Conservation (phyloP, 331 rosid species). For the Dryas integrifolia region DNA sequence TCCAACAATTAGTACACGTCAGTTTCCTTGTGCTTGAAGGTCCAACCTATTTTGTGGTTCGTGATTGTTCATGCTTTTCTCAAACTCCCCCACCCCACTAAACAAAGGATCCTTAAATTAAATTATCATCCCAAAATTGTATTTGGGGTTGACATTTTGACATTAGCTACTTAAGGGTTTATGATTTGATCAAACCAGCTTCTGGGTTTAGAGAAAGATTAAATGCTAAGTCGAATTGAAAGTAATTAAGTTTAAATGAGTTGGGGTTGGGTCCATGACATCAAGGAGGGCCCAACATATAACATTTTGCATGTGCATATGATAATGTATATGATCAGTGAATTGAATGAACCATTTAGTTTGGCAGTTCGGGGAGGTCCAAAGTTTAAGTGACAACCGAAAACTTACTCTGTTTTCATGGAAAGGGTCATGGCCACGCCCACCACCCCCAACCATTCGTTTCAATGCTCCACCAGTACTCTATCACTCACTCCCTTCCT, state of each 20-base stretch:
- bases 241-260: not conserved
- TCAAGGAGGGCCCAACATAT: not conserved
- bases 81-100: not conserved
- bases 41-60: not conserved
- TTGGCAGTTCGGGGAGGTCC: slow-evolving; percentile 14
- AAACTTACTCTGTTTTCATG: too few relatives aligned
- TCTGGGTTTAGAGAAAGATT: not conserved
- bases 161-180: not conserved
- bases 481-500: not conserved
- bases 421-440: too few relatives aligned
- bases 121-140: not conserved
- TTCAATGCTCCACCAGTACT: not conserved
- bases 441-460: slow-evolving; percentile 6
- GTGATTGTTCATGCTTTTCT: slow-evolving; percentile 1
- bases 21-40: not conserved
- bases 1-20: slow-evolving; percentile 5
- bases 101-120: not conserved
- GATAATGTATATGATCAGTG: not conserved
- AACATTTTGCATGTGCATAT: not conserved
- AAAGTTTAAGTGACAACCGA: slow-evolving; percentile 9
- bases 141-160: not conserved
- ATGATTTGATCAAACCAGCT: not conserved
- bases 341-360: not conserved
- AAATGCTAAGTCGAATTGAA: not conserved
- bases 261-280: not conserved